phyloP scores from a whole-genome alignment of 208 protist genomes.

The Blechomonas ayalai region DNA sequence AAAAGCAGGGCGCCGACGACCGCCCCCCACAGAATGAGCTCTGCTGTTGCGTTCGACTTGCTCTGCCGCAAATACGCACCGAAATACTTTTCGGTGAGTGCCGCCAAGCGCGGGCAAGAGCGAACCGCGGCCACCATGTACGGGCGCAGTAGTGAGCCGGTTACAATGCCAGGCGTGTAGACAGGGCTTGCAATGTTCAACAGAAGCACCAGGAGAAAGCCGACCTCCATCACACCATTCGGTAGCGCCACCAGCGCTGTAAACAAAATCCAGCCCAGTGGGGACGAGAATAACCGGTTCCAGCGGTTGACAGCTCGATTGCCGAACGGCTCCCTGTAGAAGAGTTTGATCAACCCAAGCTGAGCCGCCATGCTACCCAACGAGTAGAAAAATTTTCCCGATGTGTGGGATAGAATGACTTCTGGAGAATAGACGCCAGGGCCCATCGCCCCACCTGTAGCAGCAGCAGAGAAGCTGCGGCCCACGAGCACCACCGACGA shows the following conservation, averaged over 20 bases:
- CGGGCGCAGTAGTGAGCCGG: constrained; percentile 43
- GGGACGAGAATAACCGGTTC: constrained; percentile 24
- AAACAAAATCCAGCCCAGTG: constrained; percentile 27
- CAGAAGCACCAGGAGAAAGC: constrained; percentile 33
- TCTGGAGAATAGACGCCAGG: constrained; percentile 4
- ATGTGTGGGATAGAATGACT: constrained; percentile 21
- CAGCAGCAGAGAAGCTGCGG: constrained; percentile 7
- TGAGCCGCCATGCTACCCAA: constrained; percentile 31
- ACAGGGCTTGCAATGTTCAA: constrained; percentile 26
- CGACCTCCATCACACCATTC: constrained; percentile 37
- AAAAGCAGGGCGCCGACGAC: constrained; percentile 24
- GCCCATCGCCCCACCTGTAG: constrained; percentile 4
- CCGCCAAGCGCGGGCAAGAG: constrained; percentile 16
- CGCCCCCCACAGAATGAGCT: constrained; percentile 17
- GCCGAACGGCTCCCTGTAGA: constrained; percentile 41
- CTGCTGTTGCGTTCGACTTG: constrained; percentile 18
- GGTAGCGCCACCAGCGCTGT: constrained; percentile 33
- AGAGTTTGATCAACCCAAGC: constrained; percentile 31
- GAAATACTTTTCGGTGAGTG: constrained; percentile 6
- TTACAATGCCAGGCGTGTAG: constrained; percentile 41
- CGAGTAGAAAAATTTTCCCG: constrained; percentile 49
- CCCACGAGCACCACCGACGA: constrained; percentile 29
- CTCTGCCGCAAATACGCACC: constrained; percentile 13
- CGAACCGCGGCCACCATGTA: constrained; percentile 39
- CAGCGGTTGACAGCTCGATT: constrained; percentile 27